Evolutionary conservation across 2,329 filamentous ascomycete species (phyloP), one percentile per base, ranked within the genome.

Genomic region (Ophiobolus disseminans): DNA sequence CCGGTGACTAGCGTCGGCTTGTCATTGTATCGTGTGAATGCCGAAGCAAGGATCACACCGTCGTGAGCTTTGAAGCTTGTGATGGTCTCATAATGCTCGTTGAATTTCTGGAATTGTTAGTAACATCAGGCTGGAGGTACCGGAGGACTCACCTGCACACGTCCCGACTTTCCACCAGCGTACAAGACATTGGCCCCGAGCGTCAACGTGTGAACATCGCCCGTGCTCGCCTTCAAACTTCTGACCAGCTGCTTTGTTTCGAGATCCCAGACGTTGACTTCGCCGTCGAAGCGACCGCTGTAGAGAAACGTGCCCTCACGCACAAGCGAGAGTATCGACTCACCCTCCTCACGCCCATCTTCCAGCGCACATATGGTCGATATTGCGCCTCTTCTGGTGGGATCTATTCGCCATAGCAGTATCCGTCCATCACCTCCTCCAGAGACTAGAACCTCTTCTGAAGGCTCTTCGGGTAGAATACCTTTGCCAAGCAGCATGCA

Each of bases 221-320:
- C 87, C 25, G 84, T 84, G 60, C 91, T 88, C 1, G 88, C 86
- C 66, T 89, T 91, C 66, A 99, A 88, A 14, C 90, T 91, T 48
- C 94, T 83, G 35, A 99, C 81, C 39, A 94, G 86, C 73, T 99
- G 94, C 44, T 88, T 86, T 0, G 94, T 97, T 68, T 97, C 93
- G 11, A 99, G 80, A 69, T 99, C 95, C 93, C 95, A 99, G 9
- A 99, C 84, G 69, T 97, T 93, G 50, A 99, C 85, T 40, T 96
- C 84, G 17, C 94, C 95, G 30, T 90, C 86, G 1, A 91, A 83
- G 60, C 95, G 89, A 37, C 94, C 94, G 50, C 89, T 90, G 68
- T 97, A 99, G 4, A 99, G 80, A 58, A 99, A 95, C 0, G 91
- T 92, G 0, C 91, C 91, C 54, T 97, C 92, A 2, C 96, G 82